phyloP scores from a whole-genome alignment of 805 yeast species.

The Metschnikowia drakensbergensis region DNA sequence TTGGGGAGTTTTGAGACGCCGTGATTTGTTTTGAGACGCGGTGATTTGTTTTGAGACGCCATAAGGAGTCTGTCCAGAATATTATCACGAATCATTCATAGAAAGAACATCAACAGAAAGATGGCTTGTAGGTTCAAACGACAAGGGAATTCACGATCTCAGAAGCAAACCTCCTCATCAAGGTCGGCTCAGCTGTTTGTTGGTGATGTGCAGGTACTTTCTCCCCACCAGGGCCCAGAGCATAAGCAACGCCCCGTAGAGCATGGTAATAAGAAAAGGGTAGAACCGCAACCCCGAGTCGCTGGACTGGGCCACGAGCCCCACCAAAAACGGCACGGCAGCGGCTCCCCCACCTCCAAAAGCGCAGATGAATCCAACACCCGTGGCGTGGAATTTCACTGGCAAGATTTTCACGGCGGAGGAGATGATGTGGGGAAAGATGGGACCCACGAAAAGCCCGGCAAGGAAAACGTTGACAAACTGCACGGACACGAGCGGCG shows the following conservation, averaged over 20 bases:
- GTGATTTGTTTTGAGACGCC: no score
- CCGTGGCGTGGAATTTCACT: conserved; percentile 52
- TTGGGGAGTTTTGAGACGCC: no score
- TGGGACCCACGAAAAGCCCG: conserved; percentile 53
- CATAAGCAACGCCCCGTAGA: conserved; percentile 23
- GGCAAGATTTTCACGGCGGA: conserved; percentile 64
- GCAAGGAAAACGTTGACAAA: conserved; percentile 35
- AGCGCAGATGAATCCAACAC: conserved; percentile 73
- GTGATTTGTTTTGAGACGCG: no score
- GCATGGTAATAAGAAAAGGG: conserved; percentile 28
- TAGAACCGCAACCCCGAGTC: conserved; percentile 28
- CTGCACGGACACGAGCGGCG: conserved; percentile 23
- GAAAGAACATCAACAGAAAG: no score
- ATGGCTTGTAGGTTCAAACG: no score
- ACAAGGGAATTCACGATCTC: no score
- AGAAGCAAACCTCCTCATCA: no score
- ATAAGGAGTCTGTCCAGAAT: no score
- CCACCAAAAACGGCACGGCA: conserved; percentile 61
- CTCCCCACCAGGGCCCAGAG: conserved; percentile 23
- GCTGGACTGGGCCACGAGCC: conserved; percentile 40
- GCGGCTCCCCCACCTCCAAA: conserved; percentile 86
- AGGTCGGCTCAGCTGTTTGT: neutral
- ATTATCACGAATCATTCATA: no score
- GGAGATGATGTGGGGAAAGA: conserved; percentile 65
- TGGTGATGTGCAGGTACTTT: neutral